Evolutionary conservation across 345 rosid species (phyloP), one percentile per base, ranked within the genome.

Genomic region (Viola odorata): DNA sequence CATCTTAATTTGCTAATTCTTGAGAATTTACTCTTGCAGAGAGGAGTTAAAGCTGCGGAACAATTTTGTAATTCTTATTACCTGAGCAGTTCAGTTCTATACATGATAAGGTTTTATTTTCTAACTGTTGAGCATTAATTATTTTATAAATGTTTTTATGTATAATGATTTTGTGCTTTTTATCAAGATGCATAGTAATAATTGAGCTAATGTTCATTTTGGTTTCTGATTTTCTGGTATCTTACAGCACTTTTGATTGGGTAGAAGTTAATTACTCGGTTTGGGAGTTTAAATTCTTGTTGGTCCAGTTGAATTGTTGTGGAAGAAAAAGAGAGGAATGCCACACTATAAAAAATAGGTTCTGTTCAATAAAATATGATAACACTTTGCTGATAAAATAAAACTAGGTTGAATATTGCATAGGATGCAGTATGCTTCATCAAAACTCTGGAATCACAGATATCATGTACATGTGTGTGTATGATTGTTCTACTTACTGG

Each of bases 81-180:
- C 72, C 62, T 91, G 59, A 88, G 96, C 81, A 82, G 84, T 77
- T 85, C 92, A 15, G 96, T 91, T 60, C 83, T 88, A 96, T 66
- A 73, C 78, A 91, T 81, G 95, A 88, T 88, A 78, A 91, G 95
- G 98, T 91, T 48, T 68, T 40, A 10, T 53, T 64, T n/a, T n/a
- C n/a, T 70, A 4, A 45, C 12, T 45, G 12, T 45, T 45, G 8
- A 45, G 50, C 50, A 8, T 45, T 8, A 4, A 8, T 3, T 5
- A 3, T 8, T 45, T 45, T 45, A 8, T 3, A 11, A 45, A 8
- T 45, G 12, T 3, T 5, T 8, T 8, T 45, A 45, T 45, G 12
- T 3, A 45, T 11, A 45, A 45, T 45, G 50, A 45, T 45, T 3
- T 45, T 5, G 50, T 45, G 50, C 7, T 45, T 45, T 45, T 45